Conservation (phyloP, 768 basidiomycete species). For the Lactifluus hygrophoroides region DNA sequence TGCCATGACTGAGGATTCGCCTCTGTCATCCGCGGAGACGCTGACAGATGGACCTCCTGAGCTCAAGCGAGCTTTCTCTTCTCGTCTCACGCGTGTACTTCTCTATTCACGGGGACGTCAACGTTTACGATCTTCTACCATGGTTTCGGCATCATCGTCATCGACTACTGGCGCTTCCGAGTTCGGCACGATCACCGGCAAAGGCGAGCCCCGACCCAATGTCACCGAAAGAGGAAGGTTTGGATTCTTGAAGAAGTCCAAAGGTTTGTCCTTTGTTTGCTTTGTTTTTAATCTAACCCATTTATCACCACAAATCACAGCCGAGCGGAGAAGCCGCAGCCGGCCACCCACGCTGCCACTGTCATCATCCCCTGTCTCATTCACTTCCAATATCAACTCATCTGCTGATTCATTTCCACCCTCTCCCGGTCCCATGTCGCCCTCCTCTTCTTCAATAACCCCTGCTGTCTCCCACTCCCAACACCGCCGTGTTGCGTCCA, state of each 20-base stretch:
- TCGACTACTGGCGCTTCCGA: background rate
- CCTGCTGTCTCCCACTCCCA: background rate
- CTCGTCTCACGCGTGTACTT: conserved; percentile 5
- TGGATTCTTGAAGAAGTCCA: conserved; percentile 11
- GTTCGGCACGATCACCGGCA: background rate
- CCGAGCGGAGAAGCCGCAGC: background rate
- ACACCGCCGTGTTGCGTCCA: conserved; percentile 8
- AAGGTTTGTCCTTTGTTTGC: background rate
- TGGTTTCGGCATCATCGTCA: background rate
- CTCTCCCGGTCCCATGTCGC: background rate
- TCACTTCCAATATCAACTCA: background rate
- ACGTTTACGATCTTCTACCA: background rate
- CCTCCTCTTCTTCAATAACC: background rate
- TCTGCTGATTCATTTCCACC: background rate
- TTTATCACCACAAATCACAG: background rate
- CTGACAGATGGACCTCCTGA: conserved; percentile 1
- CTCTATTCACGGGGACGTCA: background rate
- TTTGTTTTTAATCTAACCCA: background rate
- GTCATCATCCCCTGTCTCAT: background rate
- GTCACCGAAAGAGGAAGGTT: conserved; percentile 9
- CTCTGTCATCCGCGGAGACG: conserved; percentile 15
- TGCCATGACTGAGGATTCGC: background rate
- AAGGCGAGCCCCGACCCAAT: background rate
- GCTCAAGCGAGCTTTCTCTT: conserved; percentile 2
- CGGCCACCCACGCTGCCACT: background rate